Base-by-base conservation (phyloP, 345 rosid genomes). In the Bretschneidera sinensis region DNA sequence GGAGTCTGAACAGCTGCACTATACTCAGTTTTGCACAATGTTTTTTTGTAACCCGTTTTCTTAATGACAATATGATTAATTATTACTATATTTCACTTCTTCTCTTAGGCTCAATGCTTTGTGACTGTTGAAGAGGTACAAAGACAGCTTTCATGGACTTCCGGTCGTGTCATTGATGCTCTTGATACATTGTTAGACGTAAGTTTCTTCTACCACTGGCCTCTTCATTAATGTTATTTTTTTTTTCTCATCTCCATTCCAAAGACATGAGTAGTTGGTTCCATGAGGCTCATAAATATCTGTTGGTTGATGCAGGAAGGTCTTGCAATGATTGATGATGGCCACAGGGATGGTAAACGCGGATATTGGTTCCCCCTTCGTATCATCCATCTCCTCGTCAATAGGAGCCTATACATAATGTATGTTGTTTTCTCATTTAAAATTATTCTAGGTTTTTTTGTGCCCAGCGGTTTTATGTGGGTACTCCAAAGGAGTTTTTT, bases 291-390 rank as follows among this genome's bases (percentile, higher is more conserved):
- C 59, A 70, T 72, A 67, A 76, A 58, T 53, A 60, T 16, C 13
- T 67, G 19, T 63, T 67, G 48, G 39, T 21, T 67, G 45, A 55
- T 66, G 59, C 85, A 86, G 89, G 98, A 86, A 65, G 96, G 88
- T 24, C 89, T 91, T 76, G 94, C 88, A 0, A 84, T 88, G 97
- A 81, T 86, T 18, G 96, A 91, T 43, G 85, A 86, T 39, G 91
- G 96, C 43, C 85, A 86, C 47, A 66, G 66, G 60, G 91, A 88
- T 68, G 82, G 88, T 0, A 88, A 71, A 68, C 83, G 88, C 21
- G 76, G 82, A 10, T 84, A 88, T 57, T 86, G 98, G 98, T 86
- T 86, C 72, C 91, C n/a, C 98, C 15, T 89, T 96, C 67, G 96
- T 83, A 60, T 80, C 89, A 28, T 75, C 92, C 60, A 78, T 81